Base-by-base conservation (phyloP, 2,329 filamentous ascomycete genomes). In the Fusarium sp. region DNA sequence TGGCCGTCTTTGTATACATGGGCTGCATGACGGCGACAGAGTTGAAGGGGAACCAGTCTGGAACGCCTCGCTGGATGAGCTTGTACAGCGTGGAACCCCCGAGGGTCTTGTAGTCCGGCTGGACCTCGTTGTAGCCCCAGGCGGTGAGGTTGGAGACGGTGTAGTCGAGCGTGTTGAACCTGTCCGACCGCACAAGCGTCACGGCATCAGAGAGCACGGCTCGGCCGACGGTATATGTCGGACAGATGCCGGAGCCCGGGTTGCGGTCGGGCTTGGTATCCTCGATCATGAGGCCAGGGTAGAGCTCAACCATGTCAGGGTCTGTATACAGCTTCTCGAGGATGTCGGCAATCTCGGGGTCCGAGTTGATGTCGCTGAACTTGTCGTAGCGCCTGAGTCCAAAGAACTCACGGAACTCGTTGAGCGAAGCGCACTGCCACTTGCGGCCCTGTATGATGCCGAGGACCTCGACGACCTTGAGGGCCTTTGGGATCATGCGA, bases 301-400 rank as follows among this genome's bases (percentile, higher is more conserved):
- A 91, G 6, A 91, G 77, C 69, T 91, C 88, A 11, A 91, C 85
- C 70, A 83, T 84, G 62, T 89, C 87, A 0, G 86, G 86, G 43
- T 87, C 79, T 19, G 82, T 80, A 72, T 89, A 89, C 11, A 89
- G 75, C 62, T 84, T 79, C 57, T 84, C 81, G 4, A 89, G 78
- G 8, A 80, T 76, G 25, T 81, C 76, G 2, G 81, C 80, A 27
- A 88, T 82, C n/a, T 84, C 79, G 2, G 77, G 76, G 61, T 88
- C 78, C 2, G 78, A 74, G 63, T 84, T 88, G 68, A 89, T 85
- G 38, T 86, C 83, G 48, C 78, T 78, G 67, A 89, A 88, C 1
- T 72, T 81, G 23, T 79, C 72, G 69, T 88, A 81, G 17, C 78
- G 78, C 69, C 83, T 80, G 35, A 89, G 77, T 2, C 81, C 81